Evolutionary conservation across 1,284 basidiomycete genomes (phyloP), one percentile per base, ranked within the genome.

Genomic region (Pseudomicrostroma phylloplanum): DNA sequence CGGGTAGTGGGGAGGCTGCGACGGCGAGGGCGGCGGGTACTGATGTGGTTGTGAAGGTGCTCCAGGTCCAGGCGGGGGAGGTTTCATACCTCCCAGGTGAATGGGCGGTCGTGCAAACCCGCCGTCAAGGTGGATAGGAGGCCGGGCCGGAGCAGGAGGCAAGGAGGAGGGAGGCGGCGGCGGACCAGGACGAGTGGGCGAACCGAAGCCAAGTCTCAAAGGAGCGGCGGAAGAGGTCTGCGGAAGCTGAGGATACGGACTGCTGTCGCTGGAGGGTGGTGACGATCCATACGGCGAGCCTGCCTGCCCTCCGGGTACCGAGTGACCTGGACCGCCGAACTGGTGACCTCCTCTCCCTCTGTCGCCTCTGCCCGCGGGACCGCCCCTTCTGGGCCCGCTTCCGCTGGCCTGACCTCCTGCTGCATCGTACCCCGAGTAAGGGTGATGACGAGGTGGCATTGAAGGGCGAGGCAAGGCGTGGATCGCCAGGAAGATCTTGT

Each of bases 401-500:
- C 30, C 30, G 30, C 30, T 36, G 30, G 30, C 30, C 30, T 36
- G 30, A 36, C 30, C 30, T 36, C 43, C 43, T 17, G 17, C 43
- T 17, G 43, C 43, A 21, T 48, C 43, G 26, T 54, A 54, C 21
- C 51, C 51, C 13, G 51, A 21, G 25, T 54, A 54, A 15, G 51
- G 51, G 25, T 54, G 51, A 54, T 54, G 51, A 25, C 51, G 51
- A 13, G 15, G 46, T 48, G 46, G 51, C 51, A 54, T 54, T 26
- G 19, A n/a, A 13, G 43, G 43, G 21, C 43, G 12, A 48, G 43
- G 43, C 4, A 13, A 21, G 43, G 43, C 17, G 43, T 48, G 43
- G 43, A 13, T 9, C 4, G 30, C 30, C 30, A 36, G 9, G 30
- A 36, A 4, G 30, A 36, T n/a, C 30, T 36, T 36, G 3, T 9